phyloP scores from a whole-genome alignment of 2,329 filamentous ascomycete genomes.

The Cryphonectria parasitica region DNA sequence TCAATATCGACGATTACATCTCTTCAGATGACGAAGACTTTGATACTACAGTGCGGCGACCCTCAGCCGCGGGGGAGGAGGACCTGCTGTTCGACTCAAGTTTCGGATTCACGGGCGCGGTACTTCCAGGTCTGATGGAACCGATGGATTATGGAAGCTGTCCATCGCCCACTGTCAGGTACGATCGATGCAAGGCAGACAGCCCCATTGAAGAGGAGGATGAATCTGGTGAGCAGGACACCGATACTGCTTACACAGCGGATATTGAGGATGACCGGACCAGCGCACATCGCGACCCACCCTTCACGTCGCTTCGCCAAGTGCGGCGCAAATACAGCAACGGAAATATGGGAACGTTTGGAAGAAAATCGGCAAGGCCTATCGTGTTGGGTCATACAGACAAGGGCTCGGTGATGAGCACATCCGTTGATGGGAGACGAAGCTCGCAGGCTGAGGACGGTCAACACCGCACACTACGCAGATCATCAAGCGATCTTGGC shows the following conservation, averaged over 20 bases:
- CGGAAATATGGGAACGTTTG: conserved; percentile 14
- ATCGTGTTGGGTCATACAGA: not conserved
- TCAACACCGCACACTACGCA: not conserved
- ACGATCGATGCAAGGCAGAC: not conserved
- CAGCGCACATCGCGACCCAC: not conserved
- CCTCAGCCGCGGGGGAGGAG: conserved; percentile 41
- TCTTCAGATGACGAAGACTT: conserved; percentile 42
- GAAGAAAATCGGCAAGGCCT: conserved; percentile 5
- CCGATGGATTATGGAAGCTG: conserved; percentile 22
- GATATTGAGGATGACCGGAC: conserved; percentile 19
- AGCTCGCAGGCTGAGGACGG: not conserved
- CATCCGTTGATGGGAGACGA: not conserved
- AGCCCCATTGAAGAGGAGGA: not conserved
- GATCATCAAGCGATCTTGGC: not conserved
- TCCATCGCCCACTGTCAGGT: conserved; percentile 16
- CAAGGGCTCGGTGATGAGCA: not conserved
- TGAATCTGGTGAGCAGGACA: not conserved
- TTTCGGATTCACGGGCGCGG: conserved; percentile 40
- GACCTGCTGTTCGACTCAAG: conserved; percentile 43
- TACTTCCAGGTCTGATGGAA: conserved; percentile 42
- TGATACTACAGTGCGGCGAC: conserved; percentile 17
- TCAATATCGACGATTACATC: conserved; percentile 46
- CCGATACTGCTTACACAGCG: not conserved
- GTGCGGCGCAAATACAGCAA: not conserved
- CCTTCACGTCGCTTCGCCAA: conserved; percentile 12